phyloP scores from a whole-genome alignment of 257 asterid species.

The Henckelia pumila region DNA sequence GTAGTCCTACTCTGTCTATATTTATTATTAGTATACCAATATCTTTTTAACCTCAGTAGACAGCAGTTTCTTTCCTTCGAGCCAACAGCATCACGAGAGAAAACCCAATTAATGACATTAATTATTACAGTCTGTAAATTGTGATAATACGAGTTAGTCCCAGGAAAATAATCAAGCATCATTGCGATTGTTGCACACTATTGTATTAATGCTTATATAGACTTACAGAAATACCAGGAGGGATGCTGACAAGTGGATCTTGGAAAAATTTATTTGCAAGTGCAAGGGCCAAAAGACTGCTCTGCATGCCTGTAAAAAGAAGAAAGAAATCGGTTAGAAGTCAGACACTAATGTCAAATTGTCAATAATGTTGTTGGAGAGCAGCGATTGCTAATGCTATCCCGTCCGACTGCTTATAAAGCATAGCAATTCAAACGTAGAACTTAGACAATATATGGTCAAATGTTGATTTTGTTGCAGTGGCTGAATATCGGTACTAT shows the following conservation, averaged over 20 bases:
- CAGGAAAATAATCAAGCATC: background rate
- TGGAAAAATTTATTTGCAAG: constrained; percentile 84
- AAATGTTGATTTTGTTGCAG: background rate
- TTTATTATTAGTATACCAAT: background rate
- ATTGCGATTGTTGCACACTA: background rate
- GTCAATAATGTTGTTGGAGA: background rate
- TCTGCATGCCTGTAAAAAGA: constrained; percentile 77
- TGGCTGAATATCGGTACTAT: background rate
- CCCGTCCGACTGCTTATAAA: background rate
- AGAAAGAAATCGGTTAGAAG: constrained; percentile 3
- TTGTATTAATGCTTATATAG: background rate
- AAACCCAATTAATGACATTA: constrained; percentile 73
- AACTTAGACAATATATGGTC: too few species aligned
- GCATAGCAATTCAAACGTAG: background rate
- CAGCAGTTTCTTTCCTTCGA: constrained; percentile 41
- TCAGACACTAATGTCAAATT: too few species aligned
- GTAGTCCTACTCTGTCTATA: background rate
- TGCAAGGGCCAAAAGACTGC: constrained; percentile 96
- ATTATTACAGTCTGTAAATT: background rate
- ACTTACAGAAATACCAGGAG: constrained; percentile 97
- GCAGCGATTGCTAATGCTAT: background rate
- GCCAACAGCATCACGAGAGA: constrained; percentile 88
- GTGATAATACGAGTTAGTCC: background rate
- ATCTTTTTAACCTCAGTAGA: constrained; percentile 15
- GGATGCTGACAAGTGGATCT: constrained; percentile 91